A percentile compares a stretch with the other conserved stretches of the same genome.
phyloP scores from a whole-genome alignment of 2,329 filamentous ascomycete genomes.

The Trichoderma sp. region DNA sequence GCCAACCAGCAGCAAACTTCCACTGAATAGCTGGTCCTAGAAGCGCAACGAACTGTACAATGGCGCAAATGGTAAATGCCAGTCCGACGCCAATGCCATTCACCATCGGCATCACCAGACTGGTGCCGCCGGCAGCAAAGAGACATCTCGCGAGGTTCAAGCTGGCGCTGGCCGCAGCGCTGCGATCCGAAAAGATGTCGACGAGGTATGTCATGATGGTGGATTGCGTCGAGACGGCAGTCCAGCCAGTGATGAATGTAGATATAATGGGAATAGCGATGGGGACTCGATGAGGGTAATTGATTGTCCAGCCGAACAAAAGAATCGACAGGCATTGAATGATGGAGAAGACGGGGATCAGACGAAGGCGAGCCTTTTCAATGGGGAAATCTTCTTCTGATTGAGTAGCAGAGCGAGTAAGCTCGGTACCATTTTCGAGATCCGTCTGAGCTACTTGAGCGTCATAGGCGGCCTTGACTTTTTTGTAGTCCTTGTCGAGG shows the following conservation, averaged over 20 bases:
- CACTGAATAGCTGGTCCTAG: slow-evolving; percentile 22
- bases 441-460: slow-evolving; percentile 42
- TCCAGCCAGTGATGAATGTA: slow-evolving; percentile 46
- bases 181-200: slow-evolving; percentile 53
- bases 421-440: slow-evolving; percentile 44
- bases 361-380: slow-evolving; percentile 49
- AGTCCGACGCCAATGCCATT: slow-evolving; percentile 50
- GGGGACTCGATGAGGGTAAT: slow-evolving; percentile 40
- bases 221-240: slow-evolving; percentile 54
- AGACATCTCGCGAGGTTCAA: slow-evolving; percentile 57
- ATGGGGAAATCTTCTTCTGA: slow-evolving; percentile 50
- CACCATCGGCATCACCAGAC: slow-evolving; percentile 52
- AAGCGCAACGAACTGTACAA: slow-evolving; percentile 45
- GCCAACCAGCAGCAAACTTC: slow-evolving; percentile 4
- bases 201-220: slow-evolving; percentile 52
- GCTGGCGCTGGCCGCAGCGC: slow-evolving; percentile 54
- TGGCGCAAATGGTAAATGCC: slow-evolving; percentile 48
- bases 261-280: slow-evolving; percentile 49
- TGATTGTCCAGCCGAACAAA: slow-evolving; percentile 53
- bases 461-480: slow-evolving; percentile 48
- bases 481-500: slow-evolving; percentile 66
- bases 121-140: slow-evolving; percentile 52
- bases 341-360: slow-evolving; percentile 49
- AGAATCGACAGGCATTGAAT: slow-evolving; percentile 52
- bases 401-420: slow-evolving; percentile 51